Base-by-base conservation (phyloP, 1,139 yeast genomes). In the Williopsis jadinii region DNA sequence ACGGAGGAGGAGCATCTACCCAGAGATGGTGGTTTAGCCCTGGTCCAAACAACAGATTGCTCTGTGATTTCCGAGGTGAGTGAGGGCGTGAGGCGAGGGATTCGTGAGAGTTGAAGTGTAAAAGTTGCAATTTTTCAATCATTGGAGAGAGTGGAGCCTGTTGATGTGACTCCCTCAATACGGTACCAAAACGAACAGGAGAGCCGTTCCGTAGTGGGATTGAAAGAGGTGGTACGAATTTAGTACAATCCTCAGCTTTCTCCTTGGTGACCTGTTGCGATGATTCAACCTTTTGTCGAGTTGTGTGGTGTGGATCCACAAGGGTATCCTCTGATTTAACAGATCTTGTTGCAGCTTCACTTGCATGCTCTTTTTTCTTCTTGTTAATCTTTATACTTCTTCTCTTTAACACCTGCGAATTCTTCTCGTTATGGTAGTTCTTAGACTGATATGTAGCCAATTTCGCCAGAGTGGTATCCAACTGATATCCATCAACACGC, bases 371-470 rank as follows among this genome's bases (percentile, higher is more conserved):
- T 6, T 27, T 30, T 40, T 33, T 44, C 45, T 44, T 46, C 35
- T 35, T 44, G 11, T 43, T 41, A 32, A 54, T 12, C 34, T 48
- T 53, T 19, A 55, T 48, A 2, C 39, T 38, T 44, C 53, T 46
- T 46, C 57, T 53, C 38, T 51, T 53, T 31, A 48, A 37, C 11
- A 34, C 19, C 9, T 38, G 28, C 13, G 32, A 43, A 38, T 50
- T 54, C 19, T 53, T 53, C 40, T 54, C 57, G 33, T 49, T 50
- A 6, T 41, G 31, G 35, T 48, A 54, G 32, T 43, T 41, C 42
- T 53, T 55, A 2, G 46, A 43, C 40, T 55, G 59, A 11, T 52
- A 51, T 36, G 48, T 53, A 14, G 53, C 48, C 12, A 55, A 47
- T 36, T 50, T 54, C 14, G 27, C 39, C 30, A 54, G 40, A 5